Evolutionary conservation across 2,329 filamentous ascomycete genomes (phyloP), one percentile per base, ranked within the genome.

Genomic region (Mycosphaerelloides madeirae): DNA sequence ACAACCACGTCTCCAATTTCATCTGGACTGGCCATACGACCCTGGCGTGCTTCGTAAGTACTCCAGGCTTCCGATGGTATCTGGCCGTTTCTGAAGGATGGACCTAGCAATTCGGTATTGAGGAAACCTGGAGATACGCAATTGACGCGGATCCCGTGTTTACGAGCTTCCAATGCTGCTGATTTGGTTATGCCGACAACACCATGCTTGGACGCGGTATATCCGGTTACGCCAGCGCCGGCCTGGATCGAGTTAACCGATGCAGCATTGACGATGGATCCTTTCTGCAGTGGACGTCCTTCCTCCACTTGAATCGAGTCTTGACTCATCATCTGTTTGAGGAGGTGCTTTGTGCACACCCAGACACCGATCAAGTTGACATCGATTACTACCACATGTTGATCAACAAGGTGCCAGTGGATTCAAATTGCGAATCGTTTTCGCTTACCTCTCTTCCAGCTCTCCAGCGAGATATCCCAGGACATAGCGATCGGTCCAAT

Each of bases 261-360:
- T 3, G 66, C 58, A 31, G 66, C 66, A 43, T 70, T 71, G 31
- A 71, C 57, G 44, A 71, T 68, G 1, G 63, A 64, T 11, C 64
- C 63, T 34, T 49, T 47, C 31, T 59, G 56, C 9, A 53, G 49
- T 1, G 56, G 48, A 6, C 55, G 48, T 4, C 56, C 55, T 29
- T 43, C 34, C 28, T 58, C 55, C 12, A 54, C 48, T 13, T 42
- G 48, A 16, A 58, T 42, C 11, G 54, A 54, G 1, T 46, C 41
- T 14, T 69, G 65, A 42, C 61, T 63, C 19, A 65, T 59, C 66
- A 71, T 70, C 46, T 69, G 67, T 46, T 64, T 62, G 53, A 71
- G 54, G 40, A 70, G 58, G 31, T 66, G 61, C 35, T 67, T 66
- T 25, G 62, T 60, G 44, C 62, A 65, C 13, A 71, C 50, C 11